Percentiles rank a stretch among this genome's conserved stretches.
Conservation (phyloP, 2,329 filamentous ascomycete species). For the Pseudocercospora fijiensis region DNA sequence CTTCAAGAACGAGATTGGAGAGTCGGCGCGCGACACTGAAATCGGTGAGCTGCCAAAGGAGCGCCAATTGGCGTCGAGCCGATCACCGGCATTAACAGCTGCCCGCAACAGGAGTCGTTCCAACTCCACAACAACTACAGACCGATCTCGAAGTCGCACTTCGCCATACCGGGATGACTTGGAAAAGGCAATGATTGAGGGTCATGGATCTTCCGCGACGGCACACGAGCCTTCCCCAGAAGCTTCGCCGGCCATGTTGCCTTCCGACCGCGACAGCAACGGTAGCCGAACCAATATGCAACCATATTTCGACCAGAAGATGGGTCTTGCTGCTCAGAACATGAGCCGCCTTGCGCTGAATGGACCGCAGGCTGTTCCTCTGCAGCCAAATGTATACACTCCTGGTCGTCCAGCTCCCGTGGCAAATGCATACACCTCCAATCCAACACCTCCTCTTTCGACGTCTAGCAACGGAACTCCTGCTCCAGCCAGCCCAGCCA, state of each 20-base stretch:
- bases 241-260: constrained; percentile 23
- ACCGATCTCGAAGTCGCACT: constrained; percentile 55
- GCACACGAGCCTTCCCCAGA: constrained; percentile 23
- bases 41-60: constrained; percentile 14
- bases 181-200: constrained; percentile 51
- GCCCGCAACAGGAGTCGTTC: constrained; percentile 51
- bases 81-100: constrained; percentile 10
- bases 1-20: constrained; percentile 25
- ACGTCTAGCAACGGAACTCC: constrained; percentile 41
- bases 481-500: constrained; percentile 37
- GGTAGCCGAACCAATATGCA: constrained; percentile 16
- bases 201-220: constrained; percentile 39
- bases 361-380: constrained; percentile 23
- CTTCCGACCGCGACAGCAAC: constrained; percentile 18
- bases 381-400: constrained; percentile 27
- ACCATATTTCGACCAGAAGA: constrained; percentile 34
- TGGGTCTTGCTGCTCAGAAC: constrained; percentile 6
- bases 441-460: constrained; percentile 55
- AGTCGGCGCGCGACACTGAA: constrained; percentile 13
- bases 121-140: constrained; percentile 53
- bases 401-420: constrained; percentile 23
- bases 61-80: constrained; percentile 23
- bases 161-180: constrained; percentile 54
- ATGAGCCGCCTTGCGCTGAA: constrained; percentile 8
- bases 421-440: constrained; percentile 49